Conservation (phyloP, 1,139 yeast genomes). For the Taphrina communis region DNA sequence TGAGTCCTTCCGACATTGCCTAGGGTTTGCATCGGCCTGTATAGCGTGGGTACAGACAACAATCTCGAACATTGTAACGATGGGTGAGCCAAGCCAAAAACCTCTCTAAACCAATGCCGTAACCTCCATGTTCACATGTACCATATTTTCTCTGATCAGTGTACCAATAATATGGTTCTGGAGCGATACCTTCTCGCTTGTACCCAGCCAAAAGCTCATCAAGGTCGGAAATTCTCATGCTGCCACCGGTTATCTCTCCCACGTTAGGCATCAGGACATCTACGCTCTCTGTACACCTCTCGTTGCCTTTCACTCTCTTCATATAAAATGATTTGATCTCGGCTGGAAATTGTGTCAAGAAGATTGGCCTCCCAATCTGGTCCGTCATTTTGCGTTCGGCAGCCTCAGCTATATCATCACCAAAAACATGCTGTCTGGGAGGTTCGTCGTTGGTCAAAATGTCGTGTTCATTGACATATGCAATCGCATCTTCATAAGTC, state of each 20-base stretch:
- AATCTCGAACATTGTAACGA: constrained; percentile 80
- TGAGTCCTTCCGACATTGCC: neutral
- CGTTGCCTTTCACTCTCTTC: constrained; percentile 89
- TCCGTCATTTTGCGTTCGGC: constrained; percentile 99
- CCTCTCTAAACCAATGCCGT: constrained; percentile 98
- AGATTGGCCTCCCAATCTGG: constrained; percentile 86
- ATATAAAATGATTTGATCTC: constrained; percentile 97
- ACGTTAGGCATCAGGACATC: constrained; percentile 99
- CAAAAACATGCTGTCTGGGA: constrained; percentile 80
- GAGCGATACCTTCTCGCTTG: constrained; percentile 86
- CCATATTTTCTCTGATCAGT: constrained; percentile 95
- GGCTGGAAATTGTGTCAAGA: constrained; percentile 92
- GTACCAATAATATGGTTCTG: constrained; percentile 90
- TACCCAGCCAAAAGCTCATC: constrained; percentile 88
- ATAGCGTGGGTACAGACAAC: constrained; percentile 96
- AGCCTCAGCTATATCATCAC: constrained; percentile 99
- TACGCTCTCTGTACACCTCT: constrained; percentile 94
- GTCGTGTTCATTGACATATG: constrained; percentile 95
- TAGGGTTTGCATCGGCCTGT: constrained; percentile 97
- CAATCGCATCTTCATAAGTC: constrained; percentile 87
- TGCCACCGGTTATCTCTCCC: constrained; percentile 57
- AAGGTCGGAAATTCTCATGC: constrained; percentile 83
- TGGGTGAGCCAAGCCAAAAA: constrained; percentile 97
- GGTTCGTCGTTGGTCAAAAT: constrained; percentile 71
- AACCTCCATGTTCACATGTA: constrained; percentile 98